These are phyloP conservation scores for Malus hybrid DNA, from an alignment of 331 rosid species.

Conservation along the genomic window DNA sequence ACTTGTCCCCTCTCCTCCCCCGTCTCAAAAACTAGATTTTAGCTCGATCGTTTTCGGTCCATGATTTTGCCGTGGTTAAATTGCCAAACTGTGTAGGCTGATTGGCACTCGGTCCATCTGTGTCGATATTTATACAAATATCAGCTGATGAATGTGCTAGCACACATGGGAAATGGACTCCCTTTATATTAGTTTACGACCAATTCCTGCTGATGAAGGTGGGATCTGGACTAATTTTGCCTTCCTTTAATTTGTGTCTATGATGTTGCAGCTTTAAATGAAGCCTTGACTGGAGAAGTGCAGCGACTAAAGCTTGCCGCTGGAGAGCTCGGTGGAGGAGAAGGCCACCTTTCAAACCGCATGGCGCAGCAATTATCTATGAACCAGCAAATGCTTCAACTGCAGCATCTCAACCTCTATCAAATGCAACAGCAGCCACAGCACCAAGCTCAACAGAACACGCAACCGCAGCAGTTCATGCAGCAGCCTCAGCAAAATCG, in stretches of 20 bases:
- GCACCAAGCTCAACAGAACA: slow-evolving; percentile 28
- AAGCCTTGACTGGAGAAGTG: slow-evolving; percentile 64
- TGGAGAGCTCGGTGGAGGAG: slow-evolving; percentile 62
- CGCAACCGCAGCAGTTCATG: background rate
- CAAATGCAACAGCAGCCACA: slow-evolving; percentile 32
- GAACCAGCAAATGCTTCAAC: slow-evolving; percentile 50
- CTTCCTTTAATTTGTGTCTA: background rate
- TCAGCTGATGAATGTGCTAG: background rate
- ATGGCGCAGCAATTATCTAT: slow-evolving; percentile 60
- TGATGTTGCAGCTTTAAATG: slow-evolving; percentile 57
- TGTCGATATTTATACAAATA: background rate
- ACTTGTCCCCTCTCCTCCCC: background rate
- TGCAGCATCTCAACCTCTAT: slow-evolving; percentile 34
- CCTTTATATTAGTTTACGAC: background rate
- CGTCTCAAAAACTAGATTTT: background rate
- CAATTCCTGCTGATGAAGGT: background rate
- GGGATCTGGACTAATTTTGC: background rate
- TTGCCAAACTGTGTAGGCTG: background rate
- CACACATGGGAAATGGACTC: too few species aligned
- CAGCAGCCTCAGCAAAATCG: slow-evolving; percentile 7
- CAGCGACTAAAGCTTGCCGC: slow-evolving; percentile 57
- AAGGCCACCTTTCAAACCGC: slow-evolving; percentile 40
- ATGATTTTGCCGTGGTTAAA: background rate
- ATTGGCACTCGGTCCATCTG: background rate
- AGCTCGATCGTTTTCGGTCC: background rate